Percentiles rank a stretch among this genome's conserved stretches.
phyloP scores from a whole-genome alignment of 768 basidiomycete genomes.

The Panaeolus cyanescens region DNA sequence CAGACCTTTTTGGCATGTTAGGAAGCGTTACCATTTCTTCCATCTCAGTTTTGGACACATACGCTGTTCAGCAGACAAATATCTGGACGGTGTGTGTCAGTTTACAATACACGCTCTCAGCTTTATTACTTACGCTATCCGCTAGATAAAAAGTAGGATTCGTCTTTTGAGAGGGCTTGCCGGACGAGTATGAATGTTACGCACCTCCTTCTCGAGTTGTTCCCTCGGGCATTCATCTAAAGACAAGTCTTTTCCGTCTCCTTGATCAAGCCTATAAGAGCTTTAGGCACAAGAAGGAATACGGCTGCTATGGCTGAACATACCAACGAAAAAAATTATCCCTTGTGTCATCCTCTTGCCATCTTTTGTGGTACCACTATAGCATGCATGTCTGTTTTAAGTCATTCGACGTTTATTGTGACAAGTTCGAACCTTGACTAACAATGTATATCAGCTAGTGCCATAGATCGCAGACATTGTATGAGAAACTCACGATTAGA shows the following conservation, averaged over 20 bases:
- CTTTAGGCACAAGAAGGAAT: background rate
- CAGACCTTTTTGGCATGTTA: conserved; percentile 41
- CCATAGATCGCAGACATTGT: background rate
- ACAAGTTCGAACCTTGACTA: conserved; percentile 48
- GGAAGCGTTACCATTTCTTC: background rate
- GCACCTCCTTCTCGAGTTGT: conserved; percentile 59
- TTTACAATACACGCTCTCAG: too few species aligned
- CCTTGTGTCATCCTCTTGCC: conserved; percentile 57
- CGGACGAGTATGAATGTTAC: conserved; percentile 1
- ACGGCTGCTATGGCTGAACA: background rate
- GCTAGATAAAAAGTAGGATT: conserved; percentile 25
- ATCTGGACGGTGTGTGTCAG: conserved; percentile 32
- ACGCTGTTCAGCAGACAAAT: conserved; percentile 62
- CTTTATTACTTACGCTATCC: conserved; percentile 40
- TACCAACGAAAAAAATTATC: conserved; percentile 73
- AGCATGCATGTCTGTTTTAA: background rate
- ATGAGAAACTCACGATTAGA: conserved; percentile 48
- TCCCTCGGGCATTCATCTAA: conserved; percentile 62
- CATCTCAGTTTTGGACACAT: conserved; percentile 11
- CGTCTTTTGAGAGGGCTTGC: background rate
- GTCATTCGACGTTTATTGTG: background rate
- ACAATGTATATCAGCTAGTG: background rate
- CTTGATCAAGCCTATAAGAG: conserved; percentile 56
- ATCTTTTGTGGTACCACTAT: conserved; percentile 60
- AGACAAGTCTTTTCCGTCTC: conserved; percentile 55